Percentiles rank a stretch among this genome's conserved stretches.
These are phyloP conservation scores for Syzygium jambos DNA, from an alignment of 345 rosid species.

Conservation along the genomic window DNA sequence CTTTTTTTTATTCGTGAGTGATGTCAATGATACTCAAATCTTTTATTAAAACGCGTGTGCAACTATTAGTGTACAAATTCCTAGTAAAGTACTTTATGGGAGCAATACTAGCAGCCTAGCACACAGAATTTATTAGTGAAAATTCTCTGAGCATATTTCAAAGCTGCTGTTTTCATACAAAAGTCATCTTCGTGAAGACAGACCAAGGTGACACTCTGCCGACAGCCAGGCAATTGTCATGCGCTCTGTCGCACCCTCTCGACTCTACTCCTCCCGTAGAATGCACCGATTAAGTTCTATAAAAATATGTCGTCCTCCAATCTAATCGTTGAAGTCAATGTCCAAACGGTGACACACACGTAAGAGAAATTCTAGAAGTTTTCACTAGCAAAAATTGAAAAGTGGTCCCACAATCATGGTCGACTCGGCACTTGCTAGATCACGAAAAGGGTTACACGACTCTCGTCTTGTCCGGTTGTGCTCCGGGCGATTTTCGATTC, in stretches of 20 bases:
- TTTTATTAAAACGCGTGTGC: background rate
- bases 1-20: background rate
- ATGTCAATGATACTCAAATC: background rate
- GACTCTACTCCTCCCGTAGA: too few species aligned
- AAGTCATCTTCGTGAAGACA: background rate
- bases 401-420: too few species aligned
- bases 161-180: background rate
- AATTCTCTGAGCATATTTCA: background rate
- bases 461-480: too few species aligned
- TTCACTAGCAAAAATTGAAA: too few species aligned
- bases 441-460: too few species aligned
- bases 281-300: too few species aligned
- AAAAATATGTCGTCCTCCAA: too few species aligned
- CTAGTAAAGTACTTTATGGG: background rate
- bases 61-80: background rate
- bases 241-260: background rate
- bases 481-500: rapidly evolving
- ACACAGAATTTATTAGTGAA: background rate
- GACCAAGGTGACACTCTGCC: background rate
- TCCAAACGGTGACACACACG: too few species aligned
- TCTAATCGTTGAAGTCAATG: too few species aligned
- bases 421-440: too few species aligned
- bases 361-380: too few species aligned
- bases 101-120: background rate
- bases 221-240: background rate